A percentile compares a stretch with the other conserved stretches of the same genome.
These are phyloP conservation scores for Morella rubra DNA, from an alignment of 306 rosid genomes.

Conservation along the genomic window DNA sequence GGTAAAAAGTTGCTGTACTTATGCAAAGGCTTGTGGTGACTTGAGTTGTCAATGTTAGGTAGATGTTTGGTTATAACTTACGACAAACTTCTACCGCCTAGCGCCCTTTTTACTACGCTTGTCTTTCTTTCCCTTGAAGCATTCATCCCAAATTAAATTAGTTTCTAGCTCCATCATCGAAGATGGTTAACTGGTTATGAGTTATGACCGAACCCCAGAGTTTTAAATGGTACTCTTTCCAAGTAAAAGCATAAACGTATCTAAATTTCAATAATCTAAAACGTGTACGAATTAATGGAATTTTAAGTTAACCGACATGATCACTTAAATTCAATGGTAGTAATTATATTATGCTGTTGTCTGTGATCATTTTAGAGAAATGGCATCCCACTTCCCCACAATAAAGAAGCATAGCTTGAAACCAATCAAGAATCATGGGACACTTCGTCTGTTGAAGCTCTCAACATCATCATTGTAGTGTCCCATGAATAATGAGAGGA, in stretches of 20 bases:
- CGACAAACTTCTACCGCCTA: too few species aligned
- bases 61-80: too few species aligned
- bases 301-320: not conserved
- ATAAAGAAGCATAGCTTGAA: not conserved
- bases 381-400: not conserved
- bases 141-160: too few species aligned
- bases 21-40: too few species aligned
- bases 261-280: not conserved
- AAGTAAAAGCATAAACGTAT: not conserved
- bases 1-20: too few species aligned
- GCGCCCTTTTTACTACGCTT: too few species aligned
- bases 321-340: not conserved
- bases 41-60: too few species aligned
- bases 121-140: too few species aligned
- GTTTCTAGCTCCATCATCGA: too few species aligned
- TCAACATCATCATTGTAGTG: not conserved
- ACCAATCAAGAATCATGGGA: not conserved
- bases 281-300: not conserved
- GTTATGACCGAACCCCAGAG: too few species aligned
- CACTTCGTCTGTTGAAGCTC: not conserved
- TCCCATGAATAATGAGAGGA: too few species aligned
- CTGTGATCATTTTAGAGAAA: not conserved
- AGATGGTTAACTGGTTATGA: too few species aligned
- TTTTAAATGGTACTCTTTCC: not conserved
- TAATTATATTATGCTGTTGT: not conserved